Base-by-base conservation (phyloP, 2,329 filamentous ascomycete genomes). In the Scedosporium dehoogii region DNA sequence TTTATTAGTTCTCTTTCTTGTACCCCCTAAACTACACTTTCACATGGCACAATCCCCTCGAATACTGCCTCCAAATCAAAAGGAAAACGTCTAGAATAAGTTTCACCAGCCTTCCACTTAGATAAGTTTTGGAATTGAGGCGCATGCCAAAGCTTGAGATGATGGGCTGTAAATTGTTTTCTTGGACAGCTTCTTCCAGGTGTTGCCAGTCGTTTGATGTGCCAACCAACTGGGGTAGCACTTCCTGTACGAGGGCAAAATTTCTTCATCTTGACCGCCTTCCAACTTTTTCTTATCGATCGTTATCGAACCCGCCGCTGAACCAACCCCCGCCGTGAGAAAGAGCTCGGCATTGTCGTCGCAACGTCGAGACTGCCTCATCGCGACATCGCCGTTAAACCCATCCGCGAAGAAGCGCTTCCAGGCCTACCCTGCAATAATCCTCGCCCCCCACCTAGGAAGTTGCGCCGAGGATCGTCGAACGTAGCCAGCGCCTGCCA, bases 221-320 rank as follows among this genome's bases (percentile, higher is more conserved):
- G 33, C 33, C 33, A 10, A 14, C 9, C 33, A 38, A 10, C 33
- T 38, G 33, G 10, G 9, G 33, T 12, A 38, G 33, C 10, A 12
- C 33, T 38, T 38, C 33, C 33, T 3, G 51, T 23, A 16, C 6
- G 51, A 53, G 42, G 59, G 59, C 59, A 60, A 60, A 60, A 60
- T 60, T 60, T 60, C 59, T 60, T 60, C 44, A 27, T 27, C 56
- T 33, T 60, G 59, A 60, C 59, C 59, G 59, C 59, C 44, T 60
- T 60, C 42, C 25, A 51, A 55, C 18, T 27, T 41, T 60, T 60
- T 53, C 59, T 60, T 60, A 60, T 60, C 59, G 59, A 38, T 60
- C 44, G 51, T 55, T 60, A 60, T 60, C 59, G 21, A 55, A 23
- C 51, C 51, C 21, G 21, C 51, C 51, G 51, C 51, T 27, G 23